Base-by-base conservation (phyloP, 2,329 filamentous ascomycete genomes). In the Trichoderma polysporum region DNA sequence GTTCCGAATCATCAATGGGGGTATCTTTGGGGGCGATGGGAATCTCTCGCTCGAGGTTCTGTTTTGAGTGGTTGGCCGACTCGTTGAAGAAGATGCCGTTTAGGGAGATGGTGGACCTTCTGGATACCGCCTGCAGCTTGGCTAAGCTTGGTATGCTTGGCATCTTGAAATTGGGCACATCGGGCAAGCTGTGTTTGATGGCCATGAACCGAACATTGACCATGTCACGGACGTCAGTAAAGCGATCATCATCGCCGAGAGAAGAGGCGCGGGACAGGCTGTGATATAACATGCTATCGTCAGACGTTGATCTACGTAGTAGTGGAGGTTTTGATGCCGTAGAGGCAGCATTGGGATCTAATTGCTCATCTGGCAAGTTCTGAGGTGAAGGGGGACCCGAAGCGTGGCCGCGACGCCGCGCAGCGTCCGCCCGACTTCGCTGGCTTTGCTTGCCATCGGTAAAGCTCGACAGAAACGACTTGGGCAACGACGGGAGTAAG, bases 201-300 rank as follows among this genome's bases (percentile, higher is more conserved):
- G 94, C 94, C 79, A 97, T 97, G 74, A 95, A 84, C 49, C 94
- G 86, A 71, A 91, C 93, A 73, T 97, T 98, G 71, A 94, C 90
- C 81, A 95, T 92, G 69, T 92, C 91, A 50, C 89, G 87, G 13
- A 97, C 88, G 76, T 95, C 84, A 58, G 91, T 87, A 76, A 95
- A 98, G 52, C 90, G 86, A 45, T 88, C 87, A 72, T 94, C 92
- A 74, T 97, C 92, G 2, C 94, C 94, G 0, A 96, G 84, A 0
- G 93, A 96, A 0, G 93, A 95, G 0, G 91, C 89, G 29, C 89
- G 85, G 0, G 94, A 97, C 2, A 93, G 81, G 4, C 87, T 89
- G 71, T 92, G 88, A 71, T 91, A 90, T 17, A 95, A 83, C 68
- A 96, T 79, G 5, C 92, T 95, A 67, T 93, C 90, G 75, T 97